These are phyloP conservation scores for Sorghum bicolor DNA, from an alignment of 176 grass and related monocot genomes.

Conservation along the genomic window Sorghum_bicolor_NCBIv3 NC_012870.2:70492501-70493000, in stretches of 20 bases:
- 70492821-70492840: neutral
- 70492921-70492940: neutral
- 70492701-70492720: neutral
- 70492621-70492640: conserved; percentile 1
- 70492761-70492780: conserved; percentile 11
- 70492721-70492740: neutral
- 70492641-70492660: neutral
- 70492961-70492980: neutral
- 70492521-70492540: conserved; percentile 22
- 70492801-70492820: conserved; percentile 17
- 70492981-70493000: neutral
- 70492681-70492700: neutral
- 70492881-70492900: neutral
- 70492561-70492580: conserved; percentile 70
- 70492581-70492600: conserved; percentile 99
- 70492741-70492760: neutral
- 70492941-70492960: neutral
- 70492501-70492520: neutral
- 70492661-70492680: neutral
- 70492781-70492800: neutral
- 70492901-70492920: neutral
- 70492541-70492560: conserved; percentile 88
- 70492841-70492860: neutral
- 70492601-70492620: conserved; percentile 64
- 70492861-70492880: neutral